Conservation (phyloP, 2,329 filamentous ascomycete genomes). For the Aspergillus tamarii region DNA sequence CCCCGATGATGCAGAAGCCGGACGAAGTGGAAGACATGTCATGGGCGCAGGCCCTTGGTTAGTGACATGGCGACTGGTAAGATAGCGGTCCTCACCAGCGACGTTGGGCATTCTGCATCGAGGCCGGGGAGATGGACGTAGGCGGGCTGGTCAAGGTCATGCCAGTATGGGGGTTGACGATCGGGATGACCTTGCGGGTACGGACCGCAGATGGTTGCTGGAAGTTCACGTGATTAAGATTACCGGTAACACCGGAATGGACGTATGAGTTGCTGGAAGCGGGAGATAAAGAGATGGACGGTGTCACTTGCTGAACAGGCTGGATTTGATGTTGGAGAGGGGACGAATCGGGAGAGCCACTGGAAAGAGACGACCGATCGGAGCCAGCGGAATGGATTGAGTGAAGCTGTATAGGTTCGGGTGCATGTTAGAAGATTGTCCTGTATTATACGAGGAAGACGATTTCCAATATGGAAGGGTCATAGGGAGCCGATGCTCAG, state of each 20-base stretch:
- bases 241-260: constrained; percentile 68
- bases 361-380: constrained; percentile 91
- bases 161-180: constrained; percentile 93
- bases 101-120: constrained; percentile 58
- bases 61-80: constrained; percentile 28
- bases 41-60: constrained; percentile 28
- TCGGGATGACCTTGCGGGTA: constrained; percentile 92
- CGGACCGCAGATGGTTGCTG: constrained; percentile 90
- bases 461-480: background rate
- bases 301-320: constrained; percentile 72
- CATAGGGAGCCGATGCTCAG: background rate
- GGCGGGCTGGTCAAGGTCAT: constrained; percentile 87
- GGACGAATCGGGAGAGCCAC: constrained; percentile 88
- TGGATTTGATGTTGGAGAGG: constrained; percentile 82
- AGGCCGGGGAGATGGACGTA: constrained; percentile 67
- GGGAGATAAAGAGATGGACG: constrained; percentile 72
- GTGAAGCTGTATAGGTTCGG: constrained; percentile 64
- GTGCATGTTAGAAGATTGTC: constrained; percentile 21
- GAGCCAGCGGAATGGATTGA: constrained; percentile 88
- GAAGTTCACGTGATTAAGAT: constrained; percentile 73
- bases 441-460: background rate
- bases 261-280: constrained; percentile 60
- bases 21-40: constrained; percentile 37
- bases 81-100: constrained; percentile 41
- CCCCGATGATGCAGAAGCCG: constrained; percentile 42